Evolutionary conservation across 2,329 filamentous ascomycete genomes (phyloP).

Genomic region (Exophiala spinifera): DNA sequence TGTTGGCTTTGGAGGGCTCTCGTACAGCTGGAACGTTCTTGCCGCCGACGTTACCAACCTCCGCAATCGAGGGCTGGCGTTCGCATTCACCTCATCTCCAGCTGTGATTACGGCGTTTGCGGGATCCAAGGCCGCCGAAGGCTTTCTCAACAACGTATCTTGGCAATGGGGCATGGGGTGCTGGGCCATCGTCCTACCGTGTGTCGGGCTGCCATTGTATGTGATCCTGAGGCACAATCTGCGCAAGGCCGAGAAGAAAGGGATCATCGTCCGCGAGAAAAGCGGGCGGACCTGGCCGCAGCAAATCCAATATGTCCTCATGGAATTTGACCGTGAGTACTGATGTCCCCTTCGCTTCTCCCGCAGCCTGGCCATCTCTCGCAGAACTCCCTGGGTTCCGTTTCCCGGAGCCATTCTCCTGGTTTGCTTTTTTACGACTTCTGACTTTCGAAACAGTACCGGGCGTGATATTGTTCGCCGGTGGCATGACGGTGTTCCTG

Average conservation of each 20-base stretch:
- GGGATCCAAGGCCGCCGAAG: slow-evolving; percentile 56
- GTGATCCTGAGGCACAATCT: slow-evolving; percentile 58
- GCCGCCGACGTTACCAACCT: slow-evolving; percentile 66
- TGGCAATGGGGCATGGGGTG: slow-evolving; percentile 69
- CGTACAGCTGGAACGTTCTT: slow-evolving; percentile 62
- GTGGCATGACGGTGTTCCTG: slow-evolving; percentile 63
- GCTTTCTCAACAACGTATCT: slow-evolving; percentile 53
- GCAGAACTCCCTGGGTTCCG: no score
- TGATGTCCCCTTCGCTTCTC: no score
- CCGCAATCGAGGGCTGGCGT: slow-evolving; percentile 62
- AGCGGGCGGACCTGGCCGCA: slow-evolving; percentile 48
- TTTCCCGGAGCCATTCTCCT: no score
- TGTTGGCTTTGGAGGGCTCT: slow-evolving; percentile 59
- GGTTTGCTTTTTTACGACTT: no score
- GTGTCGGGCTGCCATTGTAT: slow-evolving; percentile 60
- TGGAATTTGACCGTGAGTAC: slow-evolving; percentile 59
- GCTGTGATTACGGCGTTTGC: slow-evolving; percentile 66
- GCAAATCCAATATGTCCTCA: slow-evolving; percentile 52
- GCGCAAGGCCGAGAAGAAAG: slow-evolving; percentile 57
- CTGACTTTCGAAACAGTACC: slow-evolving; percentile 48
- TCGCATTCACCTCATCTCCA: slow-evolving; percentile 61
- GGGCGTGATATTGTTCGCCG: slow-evolving; percentile 60
- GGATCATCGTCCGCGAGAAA: slow-evolving; percentile 45
- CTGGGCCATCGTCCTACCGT: slow-evolving; percentile 63
- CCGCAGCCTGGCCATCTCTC: no score